phyloP scores from a whole-genome alignment of 257 asterid species.

The Anisodus tanguticus region DNA sequence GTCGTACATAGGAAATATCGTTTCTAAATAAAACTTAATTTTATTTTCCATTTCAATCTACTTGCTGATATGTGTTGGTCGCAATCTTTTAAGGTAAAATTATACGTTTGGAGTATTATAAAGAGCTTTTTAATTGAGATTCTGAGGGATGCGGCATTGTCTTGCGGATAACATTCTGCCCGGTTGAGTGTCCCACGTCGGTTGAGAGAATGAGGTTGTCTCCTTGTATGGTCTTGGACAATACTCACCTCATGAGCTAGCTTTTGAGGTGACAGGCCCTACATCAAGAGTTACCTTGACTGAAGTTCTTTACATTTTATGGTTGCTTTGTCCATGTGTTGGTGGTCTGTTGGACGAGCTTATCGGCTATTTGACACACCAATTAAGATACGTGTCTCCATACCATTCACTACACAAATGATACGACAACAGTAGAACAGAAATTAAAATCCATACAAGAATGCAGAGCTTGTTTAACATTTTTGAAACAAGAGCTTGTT shows the following conservation, averaged over 20 bases:
- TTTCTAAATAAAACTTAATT: neutral
- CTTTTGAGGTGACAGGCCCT: neutral
- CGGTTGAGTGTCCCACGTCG: neutral
- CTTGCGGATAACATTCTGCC: slow-evolving; percentile 8
- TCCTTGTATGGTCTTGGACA: slow-evolving; percentile 4
- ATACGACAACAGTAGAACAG: neutral
- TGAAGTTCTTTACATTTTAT: neutral
- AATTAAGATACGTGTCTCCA: neutral
- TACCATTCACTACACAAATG: neutral
- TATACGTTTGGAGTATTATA: slow-evolving; percentile 7
- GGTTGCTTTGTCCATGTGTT: neutral
- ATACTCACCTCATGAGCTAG: slow-evolving; percentile 8
- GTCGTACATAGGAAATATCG: neutral
- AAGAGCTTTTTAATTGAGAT: slow-evolving; percentile 5
- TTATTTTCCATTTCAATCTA: neutral
- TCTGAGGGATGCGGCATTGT: neutral
- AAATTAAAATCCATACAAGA: neutral
- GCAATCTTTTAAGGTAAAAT: neutral
- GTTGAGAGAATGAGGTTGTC: slow-evolving; percentile 10
- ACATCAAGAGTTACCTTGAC: neutral
- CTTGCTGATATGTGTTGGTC: slow-evolving; percentile 13
- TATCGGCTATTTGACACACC: neutral
- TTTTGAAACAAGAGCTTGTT: no score
- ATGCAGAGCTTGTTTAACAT: neutral
- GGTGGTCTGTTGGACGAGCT: neutral